Conservation (phyloP, 2,329 filamentous ascomycete species). For the Trichoderma lentiforme region DNA sequence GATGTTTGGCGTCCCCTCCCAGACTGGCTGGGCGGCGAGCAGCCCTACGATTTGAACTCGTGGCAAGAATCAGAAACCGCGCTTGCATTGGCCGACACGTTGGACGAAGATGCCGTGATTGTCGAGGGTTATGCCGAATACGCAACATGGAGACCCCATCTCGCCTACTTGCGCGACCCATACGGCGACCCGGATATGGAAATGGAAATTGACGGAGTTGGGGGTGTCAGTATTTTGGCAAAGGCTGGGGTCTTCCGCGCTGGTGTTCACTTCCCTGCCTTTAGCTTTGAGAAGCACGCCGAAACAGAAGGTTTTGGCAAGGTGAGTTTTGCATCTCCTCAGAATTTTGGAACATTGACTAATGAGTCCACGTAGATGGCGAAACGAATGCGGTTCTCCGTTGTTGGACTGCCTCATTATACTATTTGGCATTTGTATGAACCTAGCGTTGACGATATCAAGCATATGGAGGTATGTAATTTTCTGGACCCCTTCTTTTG, state of each 20-base stretch:
- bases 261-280: slow-evolving; percentile 95
- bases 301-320: slow-evolving; percentile 99
- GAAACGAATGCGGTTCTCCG: slow-evolving; percentile 90
- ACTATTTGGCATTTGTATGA: slow-evolving; percentile 99
- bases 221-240: slow-evolving; percentile 93
- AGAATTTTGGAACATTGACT: not conserved
- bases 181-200: slow-evolving; percentile 99
- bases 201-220: slow-evolving; percentile 98
- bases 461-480: slow-evolving; percentile 78
- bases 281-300: slow-evolving; percentile 97
- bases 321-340: slow-evolving; percentile 50
- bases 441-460: slow-evolving; percentile 94
- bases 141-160: slow-evolving; percentile 94
- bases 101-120: slow-evolving; percentile 97
- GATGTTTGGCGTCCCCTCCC: slow-evolving; percentile 98
- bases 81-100: slow-evolving; percentile 83
- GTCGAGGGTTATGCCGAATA: slow-evolving; percentile 99
- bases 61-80: slow-evolving; percentile 99
- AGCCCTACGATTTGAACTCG: slow-evolving; percentile 96
- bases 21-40: slow-evolving; percentile 97
- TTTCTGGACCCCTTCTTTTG: not conserved
- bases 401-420: slow-evolving; percentile 94
- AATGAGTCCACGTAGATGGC: slow-evolving; percentile 67
- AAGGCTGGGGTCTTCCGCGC: slow-evolving; percentile 94
- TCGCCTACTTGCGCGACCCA: slow-evolving; percentile 93